Evolutionary conservation across 768 basidiomycete genomes (phyloP).

Genomic region (Podaxis sp.): DNA sequence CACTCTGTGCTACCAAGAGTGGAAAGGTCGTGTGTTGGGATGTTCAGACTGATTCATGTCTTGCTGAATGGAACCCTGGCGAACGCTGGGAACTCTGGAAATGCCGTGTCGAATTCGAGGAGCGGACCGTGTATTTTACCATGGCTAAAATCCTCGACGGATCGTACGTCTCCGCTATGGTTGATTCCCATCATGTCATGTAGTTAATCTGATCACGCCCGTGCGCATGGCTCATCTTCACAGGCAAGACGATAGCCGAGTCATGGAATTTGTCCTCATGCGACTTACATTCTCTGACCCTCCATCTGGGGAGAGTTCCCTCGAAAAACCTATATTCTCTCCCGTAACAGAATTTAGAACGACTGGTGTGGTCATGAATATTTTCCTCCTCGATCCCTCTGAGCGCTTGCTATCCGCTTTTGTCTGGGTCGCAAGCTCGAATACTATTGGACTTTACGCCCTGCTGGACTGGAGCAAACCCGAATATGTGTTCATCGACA

Average conservation of each 20-base stretch:
- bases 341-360: conserved; percentile 64
- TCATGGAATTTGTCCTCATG: conserved; percentile 75
- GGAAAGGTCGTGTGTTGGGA: conserved; percentile 81
- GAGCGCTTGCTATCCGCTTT: conserved; percentile 63
- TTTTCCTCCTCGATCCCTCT: conserved; percentile 69
- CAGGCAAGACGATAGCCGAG: conserved; percentile 57
- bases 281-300: conserved; percentile 57
- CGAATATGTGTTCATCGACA: conserved; percentile 73
- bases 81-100: conserved; percentile 74
- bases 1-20: conserved; percentile 73
- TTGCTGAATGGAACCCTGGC: conserved; percentile 70
- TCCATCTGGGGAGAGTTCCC: conserved; percentile 36
- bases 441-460: conserved; percentile 60
- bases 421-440: conserved; percentile 58
- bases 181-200: neutral
- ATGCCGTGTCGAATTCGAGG: conserved; percentile 73
- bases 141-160: conserved; percentile 64
- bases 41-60: conserved; percentile 54
- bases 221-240: neutral
- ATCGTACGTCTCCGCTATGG: conserved; percentile 35
- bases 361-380: conserved; percentile 71
- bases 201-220: neutral
- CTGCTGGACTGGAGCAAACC: conserved; percentile 64
- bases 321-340: conserved; percentile 47
- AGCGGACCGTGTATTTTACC: conserved; percentile 68